phyloP scores from a whole-genome alignment of 2,329 filamentous ascomycete species.

The Pleomassaria siparia region DNA sequence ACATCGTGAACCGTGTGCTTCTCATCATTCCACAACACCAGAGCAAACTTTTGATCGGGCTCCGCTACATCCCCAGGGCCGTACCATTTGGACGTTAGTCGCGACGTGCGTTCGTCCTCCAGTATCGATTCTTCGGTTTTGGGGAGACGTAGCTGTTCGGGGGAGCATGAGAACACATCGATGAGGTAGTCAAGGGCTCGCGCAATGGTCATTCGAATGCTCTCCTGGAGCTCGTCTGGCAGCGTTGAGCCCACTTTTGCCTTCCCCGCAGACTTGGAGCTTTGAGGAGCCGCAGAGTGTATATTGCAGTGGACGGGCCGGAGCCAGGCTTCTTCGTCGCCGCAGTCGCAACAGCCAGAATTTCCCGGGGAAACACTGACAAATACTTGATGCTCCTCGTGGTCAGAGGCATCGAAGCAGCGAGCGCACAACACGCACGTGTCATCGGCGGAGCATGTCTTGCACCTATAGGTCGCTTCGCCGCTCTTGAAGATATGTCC shows the following conservation, averaged over 20 bases:
- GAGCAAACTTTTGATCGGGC: constrained; percentile 72
- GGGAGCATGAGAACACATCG: constrained; percentile 96
- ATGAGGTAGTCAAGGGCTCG: constrained; percentile 91
- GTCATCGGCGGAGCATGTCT: constrained; percentile 91
- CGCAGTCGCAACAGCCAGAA: constrained; percentile 95
- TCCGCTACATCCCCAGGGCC: constrained; percentile 59
- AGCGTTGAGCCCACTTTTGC: constrained; percentile 56
- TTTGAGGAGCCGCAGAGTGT: constrained; percentile 63
- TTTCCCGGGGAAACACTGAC: constrained; percentile 88
- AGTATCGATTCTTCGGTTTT: constrained; percentile 82
- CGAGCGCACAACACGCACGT: constrained; percentile 92
- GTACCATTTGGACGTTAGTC: constrained; percentile 76
- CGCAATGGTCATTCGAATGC: constrained; percentile 82
- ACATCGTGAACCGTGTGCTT: constrained; percentile 96
- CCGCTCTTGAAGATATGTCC: constrained; percentile 96
- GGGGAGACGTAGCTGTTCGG: constrained; percentile 84
- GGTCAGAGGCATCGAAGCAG: constrained; percentile 94
- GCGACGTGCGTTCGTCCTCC: constrained; percentile 77
- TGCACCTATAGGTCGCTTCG: constrained; percentile 91
- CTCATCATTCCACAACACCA: constrained; percentile 97
- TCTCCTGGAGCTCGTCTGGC: constrained; percentile 73
- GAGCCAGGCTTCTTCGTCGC: constrained; percentile 92
- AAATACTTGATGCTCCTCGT: constrained; percentile 88
- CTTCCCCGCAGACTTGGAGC: constrained; percentile 57
- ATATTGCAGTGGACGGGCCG: constrained; percentile 89